These are phyloP conservation scores for Binderoboletus segoi DNA, from an alignment of 1,284 basidiomycete genomes.

Conservation along the genomic window DNA sequence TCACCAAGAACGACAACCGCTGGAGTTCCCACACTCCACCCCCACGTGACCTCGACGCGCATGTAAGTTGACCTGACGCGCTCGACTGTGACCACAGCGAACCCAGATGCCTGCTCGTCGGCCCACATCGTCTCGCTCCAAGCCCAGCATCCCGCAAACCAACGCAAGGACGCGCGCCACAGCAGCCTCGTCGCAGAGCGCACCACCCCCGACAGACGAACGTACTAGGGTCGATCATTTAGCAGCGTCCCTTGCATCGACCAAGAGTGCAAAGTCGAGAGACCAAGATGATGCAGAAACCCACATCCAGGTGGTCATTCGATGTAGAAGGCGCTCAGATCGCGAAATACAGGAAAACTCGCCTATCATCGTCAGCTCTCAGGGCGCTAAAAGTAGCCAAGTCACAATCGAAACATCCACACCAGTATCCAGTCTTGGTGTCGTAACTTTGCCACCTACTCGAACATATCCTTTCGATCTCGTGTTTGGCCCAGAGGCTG, in stretches of 20 bases:
- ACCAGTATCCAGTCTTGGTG: conserved; percentile 63
- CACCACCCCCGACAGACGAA: conserved; percentile 19
- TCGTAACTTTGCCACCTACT: conserved; percentile 68
- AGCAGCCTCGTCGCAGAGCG: conserved; percentile 17
- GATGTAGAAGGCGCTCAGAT: conserved; percentile 81
- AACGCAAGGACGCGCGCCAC: conserved; percentile 23
- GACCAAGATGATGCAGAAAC: conserved; percentile 54
- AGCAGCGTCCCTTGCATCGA: conserved; percentile 25
- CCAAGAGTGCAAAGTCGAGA: conserved; percentile 16
- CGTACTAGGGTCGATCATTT: conserved; percentile 21
- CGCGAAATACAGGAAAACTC: conserved; percentile 81
- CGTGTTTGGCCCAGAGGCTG: conserved; percentile 96
- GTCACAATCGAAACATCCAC: conserved; percentile 79
- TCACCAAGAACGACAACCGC: too few relatives aligned
- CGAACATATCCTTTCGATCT: conserved; percentile 90
- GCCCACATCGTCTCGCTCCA: conserved; percentile 23
- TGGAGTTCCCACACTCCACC: conserved; percentile 7
- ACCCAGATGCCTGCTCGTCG: conserved; percentile 34
- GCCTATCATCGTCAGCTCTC: conserved; percentile 78
- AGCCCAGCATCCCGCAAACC: neutral
- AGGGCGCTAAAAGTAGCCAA: conserved; percentile 71
- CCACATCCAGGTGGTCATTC: conserved; percentile 91
- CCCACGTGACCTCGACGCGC: conserved; percentile 40
- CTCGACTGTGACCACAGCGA: conserved; percentile 5
- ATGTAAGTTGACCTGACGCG: conserved; percentile 29